Evolutionary conservation across 805 yeast genomes (phyloP).

Genomic region (Metschnikowia aberdeeniae): DNA sequence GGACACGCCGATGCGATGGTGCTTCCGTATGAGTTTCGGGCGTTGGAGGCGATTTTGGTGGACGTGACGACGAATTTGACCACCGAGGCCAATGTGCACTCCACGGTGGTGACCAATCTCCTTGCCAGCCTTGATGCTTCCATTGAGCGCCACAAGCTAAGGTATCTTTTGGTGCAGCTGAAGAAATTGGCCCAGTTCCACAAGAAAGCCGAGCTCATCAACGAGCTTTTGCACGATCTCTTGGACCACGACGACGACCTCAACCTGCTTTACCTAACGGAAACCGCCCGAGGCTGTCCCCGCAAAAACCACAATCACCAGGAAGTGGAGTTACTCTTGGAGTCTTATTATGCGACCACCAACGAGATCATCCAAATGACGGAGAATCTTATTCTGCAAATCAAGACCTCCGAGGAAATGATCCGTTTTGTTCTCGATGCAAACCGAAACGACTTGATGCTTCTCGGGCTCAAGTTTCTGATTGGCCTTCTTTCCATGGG

Average conservation of each 20-base stretch:
- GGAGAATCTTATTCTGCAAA: slow-evolving; percentile 73
- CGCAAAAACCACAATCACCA: slow-evolving; percentile 64
- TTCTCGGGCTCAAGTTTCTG: slow-evolving; percentile 77
- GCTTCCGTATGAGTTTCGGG: slow-evolving; percentile 86
- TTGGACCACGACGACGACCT: slow-evolving; percentile 85
- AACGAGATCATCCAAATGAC: slow-evolving; percentile 94
- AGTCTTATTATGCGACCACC: slow-evolving; percentile 83
- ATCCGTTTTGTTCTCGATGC: slow-evolving; percentile 90
- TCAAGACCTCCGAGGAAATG: slow-evolving; percentile 90
- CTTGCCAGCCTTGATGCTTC: slow-evolving; percentile 75
- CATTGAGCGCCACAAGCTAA: slow-evolving; percentile 72
- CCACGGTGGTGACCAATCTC: slow-evolving; percentile 68
- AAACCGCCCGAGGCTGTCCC: slow-evolving; percentile 41
- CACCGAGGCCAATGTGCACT: slow-evolving; percentile 83
- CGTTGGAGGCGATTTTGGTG: slow-evolving; percentile 80
- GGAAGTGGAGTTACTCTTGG: slow-evolving; percentile 86
- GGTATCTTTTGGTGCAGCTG: slow-evolving; percentile 76
- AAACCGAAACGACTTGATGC: slow-evolving; percentile 88
- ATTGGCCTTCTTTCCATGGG: slow-evolving; percentile 82
- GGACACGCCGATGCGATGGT: slow-evolving; percentile 23
- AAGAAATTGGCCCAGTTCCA: slow-evolving; percentile 80
- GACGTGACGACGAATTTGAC: slow-evolving; percentile 74
- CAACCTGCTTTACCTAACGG: slow-evolving; percentile 76
- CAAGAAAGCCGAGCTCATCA: slow-evolving; percentile 75
- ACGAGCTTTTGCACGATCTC: slow-evolving; percentile 81